Percentiles rank a stretch among this genome's conserved stretches.
Conservation (phyloP, 352 stramenopile species). For the Phytophthora podocarpi region DNA sequence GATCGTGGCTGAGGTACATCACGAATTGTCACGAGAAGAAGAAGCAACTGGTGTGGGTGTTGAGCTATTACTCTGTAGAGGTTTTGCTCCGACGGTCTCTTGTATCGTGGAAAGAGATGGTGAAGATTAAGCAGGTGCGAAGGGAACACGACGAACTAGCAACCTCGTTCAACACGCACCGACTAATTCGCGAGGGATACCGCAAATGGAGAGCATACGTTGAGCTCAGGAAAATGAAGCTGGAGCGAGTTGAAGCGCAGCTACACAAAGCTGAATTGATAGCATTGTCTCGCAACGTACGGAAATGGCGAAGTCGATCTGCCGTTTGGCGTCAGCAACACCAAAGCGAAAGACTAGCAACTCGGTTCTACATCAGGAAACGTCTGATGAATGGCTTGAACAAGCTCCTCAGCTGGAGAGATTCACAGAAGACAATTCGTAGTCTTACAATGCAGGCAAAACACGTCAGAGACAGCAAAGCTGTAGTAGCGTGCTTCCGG, state of each 20-base stretch:
- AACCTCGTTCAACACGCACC: constrained; percentile 13
- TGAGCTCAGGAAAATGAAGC: background rate
- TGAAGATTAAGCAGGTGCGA: constrained; percentile 1
- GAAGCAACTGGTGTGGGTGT: constrained; percentile 26
- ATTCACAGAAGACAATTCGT: background rate
- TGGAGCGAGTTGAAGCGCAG: background rate
- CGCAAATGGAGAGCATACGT: constrained; percentile 19
- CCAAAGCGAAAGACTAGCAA: background rate
- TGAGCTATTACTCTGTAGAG: constrained; percentile 36
- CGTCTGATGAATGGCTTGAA: constrained; percentile 8
- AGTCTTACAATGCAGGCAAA: constrained; percentile 1
- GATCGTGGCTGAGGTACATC: constrained; percentile 28
- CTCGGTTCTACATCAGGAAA: constrained; percentile 8
- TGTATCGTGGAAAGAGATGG: constrained; percentile 20
- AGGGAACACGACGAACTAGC: constrained; percentile 11
- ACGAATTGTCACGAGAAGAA: constrained; percentile 26
- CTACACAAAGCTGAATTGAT: background rate
- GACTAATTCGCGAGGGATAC: constrained; percentile 6
- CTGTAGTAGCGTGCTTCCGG: constrained; percentile 8
- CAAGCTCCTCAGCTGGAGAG: constrained; percentile 11
- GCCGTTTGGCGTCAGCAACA: constrained; percentile 1
- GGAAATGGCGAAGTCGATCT: constrained; percentile 24
- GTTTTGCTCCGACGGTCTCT: constrained; percentile 34
- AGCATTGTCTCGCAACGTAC: constrained; percentile 16
- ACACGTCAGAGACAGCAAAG: background rate